phyloP scores from a whole-genome alignment of 2,329 filamentous ascomycete species.

The Dryadomyces quercivorus region DNA sequence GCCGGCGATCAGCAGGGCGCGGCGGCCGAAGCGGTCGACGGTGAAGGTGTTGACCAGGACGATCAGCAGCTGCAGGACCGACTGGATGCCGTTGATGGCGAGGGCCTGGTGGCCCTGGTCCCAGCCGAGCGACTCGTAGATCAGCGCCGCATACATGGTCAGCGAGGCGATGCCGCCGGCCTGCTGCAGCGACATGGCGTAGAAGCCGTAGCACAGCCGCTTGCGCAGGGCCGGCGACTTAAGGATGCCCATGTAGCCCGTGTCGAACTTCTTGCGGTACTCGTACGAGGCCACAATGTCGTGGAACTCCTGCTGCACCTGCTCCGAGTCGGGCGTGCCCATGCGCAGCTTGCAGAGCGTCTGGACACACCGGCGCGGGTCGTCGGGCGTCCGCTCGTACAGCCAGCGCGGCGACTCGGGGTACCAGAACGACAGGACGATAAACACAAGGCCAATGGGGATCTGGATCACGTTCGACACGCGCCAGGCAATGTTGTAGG shows the following conservation, averaged over 20 bases:
- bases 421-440: constrained; percentile 4
- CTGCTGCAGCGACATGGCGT: constrained; percentile 2
- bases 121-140: constrained; percentile 4
- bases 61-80: constrained; percentile 26
- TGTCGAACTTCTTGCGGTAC: constrained; percentile 1
- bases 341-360: constrained; percentile 3
- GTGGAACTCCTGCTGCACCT: constrained; percentile 1
- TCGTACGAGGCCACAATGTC: background rate
- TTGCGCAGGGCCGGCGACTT: constrained; percentile 1
- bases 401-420: constrained; percentile 5
- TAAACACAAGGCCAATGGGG: background rate
- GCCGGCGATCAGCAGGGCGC: constrained; percentile 25
- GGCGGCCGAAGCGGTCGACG: constrained; percentile 19
- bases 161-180: constrained; percentile 2
- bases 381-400: constrained; percentile 1
- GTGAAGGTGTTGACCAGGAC: constrained; percentile 32
- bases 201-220: constrained; percentile 1
- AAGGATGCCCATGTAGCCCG: constrained; percentile 1
- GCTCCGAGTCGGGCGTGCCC: constrained; percentile 1
- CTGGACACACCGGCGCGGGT: constrained; percentile 1
- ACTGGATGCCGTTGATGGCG: constrained; percentile 4
- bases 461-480: constrained; percentile 4
- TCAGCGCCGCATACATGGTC: constrained; percentile 2
- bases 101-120: constrained; percentile 1
- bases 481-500: constrained; percentile 4